Base-by-base conservation (phyloP, 2,329 filamentous ascomycete species). In the Exophiala xenobiotica region DNA sequence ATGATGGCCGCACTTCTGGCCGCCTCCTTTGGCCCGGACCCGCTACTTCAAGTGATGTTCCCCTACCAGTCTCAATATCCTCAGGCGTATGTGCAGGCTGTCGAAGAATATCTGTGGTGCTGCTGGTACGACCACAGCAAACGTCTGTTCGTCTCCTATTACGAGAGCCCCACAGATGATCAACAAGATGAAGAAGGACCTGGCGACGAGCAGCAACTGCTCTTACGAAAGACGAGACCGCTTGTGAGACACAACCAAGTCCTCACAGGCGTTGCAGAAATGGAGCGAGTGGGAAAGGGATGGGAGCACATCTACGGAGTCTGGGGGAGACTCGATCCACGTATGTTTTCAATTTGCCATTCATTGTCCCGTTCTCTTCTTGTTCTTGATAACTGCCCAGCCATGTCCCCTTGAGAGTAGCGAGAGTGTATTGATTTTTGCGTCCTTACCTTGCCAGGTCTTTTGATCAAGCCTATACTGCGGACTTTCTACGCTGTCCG, bases 311-410 rank as follows among this genome's bases (percentile, higher is more conserved):
- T 56, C 9, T 37, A 46, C 24, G 49, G 49, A 11, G n/a, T 46
- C n/a, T 46, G 47, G 48, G 53, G 47, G 7, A 27, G 43, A 39
- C 54, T 50, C 44, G 56, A 59, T 57, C 56, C 56, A 29, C 37
- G 56, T 56, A 29, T 46, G 56, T 51, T 27, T 27, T 27, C 12
- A 12, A 27, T 12, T 27, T 27, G 11, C 18, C 12, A 12, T 35
- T 14, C 3, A 14, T 8, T 9, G 12, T 3, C 7, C 5, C 31
- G 3, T 16, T 35, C 31, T 14, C 18, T 31, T 31, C 11, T n/a
- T n/a, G 11, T n/a, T 22, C 12, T 20, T 18, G 14, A 14, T n/a
- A 33, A 6, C n/a, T 29, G 8, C 18, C n/a, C 6, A 1, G 24
- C 3, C 16, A n/a, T n/a, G n/a, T n/a, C n/a, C 14, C 7, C 16